A percentile compares a stretch with the other conserved stretches of the same genome.
These are phyloP conservation scores for Ceratocystis cacaofunesta DNA, from an alignment of 2,329 filamentous ascomycete species.

Conservation along the genomic window DNA sequence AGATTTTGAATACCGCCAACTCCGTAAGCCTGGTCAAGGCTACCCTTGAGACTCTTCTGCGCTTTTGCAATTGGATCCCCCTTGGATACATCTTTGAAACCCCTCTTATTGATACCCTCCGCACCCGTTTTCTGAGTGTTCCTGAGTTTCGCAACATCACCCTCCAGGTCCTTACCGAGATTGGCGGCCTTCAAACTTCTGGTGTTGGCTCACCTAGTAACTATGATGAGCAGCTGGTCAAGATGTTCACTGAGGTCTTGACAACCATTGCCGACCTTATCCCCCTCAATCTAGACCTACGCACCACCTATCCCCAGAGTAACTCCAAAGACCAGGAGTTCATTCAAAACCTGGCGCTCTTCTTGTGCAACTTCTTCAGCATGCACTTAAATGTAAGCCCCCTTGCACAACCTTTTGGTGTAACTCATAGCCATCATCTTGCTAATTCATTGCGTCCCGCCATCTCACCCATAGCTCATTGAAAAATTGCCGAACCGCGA, in stretches of 20 bases:
- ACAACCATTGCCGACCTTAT: constrained; percentile 89
- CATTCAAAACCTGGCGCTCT: constrained; percentile 88
- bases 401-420: not conserved
- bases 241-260: constrained; percentile 96
- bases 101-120: constrained; percentile 81
- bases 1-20: constrained; percentile 80
- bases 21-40: constrained; percentile 83
- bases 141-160: constrained; percentile 96
- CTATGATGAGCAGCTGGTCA: constrained; percentile 89
- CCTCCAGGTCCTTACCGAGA: constrained; percentile 91
- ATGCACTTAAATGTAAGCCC: constrained; percentile 65
- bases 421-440: not conserved
- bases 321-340: constrained; percentile 94
- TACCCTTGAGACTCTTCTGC: constrained; percentile 87
- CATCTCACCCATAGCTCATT: constrained; percentile 47
- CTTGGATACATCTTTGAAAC: constrained; percentile 98
- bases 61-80: constrained; percentile 98
- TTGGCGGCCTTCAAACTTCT: constrained; percentile 81
- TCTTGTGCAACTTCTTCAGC: constrained; percentile 92
- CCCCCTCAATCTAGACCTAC: constrained; percentile 76
- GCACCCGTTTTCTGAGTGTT: constrained; percentile 80
- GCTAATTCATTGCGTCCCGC: too few species aligned
- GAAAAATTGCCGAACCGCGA: constrained; percentile 92
- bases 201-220: constrained; percentile 49
- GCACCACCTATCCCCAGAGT: constrained; percentile 78